Evolutionary conservation across 2,329 filamentous ascomycete species (phyloP), one percentile per base, ranked within the genome.

Genomic region (Drechslerella dactyloides): DNA sequence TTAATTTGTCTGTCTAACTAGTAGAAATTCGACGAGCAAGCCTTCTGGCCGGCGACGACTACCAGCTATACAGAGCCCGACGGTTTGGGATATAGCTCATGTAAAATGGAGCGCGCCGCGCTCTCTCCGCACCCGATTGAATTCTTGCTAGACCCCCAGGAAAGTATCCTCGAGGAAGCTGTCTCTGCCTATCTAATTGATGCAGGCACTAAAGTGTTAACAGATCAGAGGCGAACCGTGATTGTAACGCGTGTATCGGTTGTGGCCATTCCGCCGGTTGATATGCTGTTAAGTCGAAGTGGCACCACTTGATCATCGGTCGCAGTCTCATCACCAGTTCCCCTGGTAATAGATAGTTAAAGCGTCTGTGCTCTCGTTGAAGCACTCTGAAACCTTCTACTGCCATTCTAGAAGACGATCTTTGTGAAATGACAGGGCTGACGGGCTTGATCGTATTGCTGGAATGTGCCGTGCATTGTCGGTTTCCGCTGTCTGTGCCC

Each of bases 41-140:
- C n/a, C n/a, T n/a, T n/a, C n/a, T n/a, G n/a, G n/a, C n/a, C 27
- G 27, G 27, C 27, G 8, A 8, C 27, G 4, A 8, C 27, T 8
- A 33, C 8, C 27, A 3, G 8, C 27, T 33, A 8, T 33, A 8
- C n/a, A 62, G 62, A 62, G 58, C 65, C 65, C 65, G 58, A 54
- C 58, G 57, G 53, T 62, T 57, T 69, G 65, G 65, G 65, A 69
- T 69, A 69, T 69, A 62, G 65, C 65, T 69, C 65, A 69, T 69
- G 65, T 69, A 62, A 42, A 37, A 42, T 42, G 15, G 11, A 42
- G 37, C 13, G 37, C n/a, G 15, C 37, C 15, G 13, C 11, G 4
- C 5, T 42, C n/a, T 42, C 7, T 37, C 7, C 33, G 6, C 13
- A 13, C 33, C 7, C 33, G 6, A 37, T 37, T 13, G 33, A 7